phyloP scores from a whole-genome alignment of 2,329 filamentous ascomycete genomes.

The Trichoderma sp. region DNA sequence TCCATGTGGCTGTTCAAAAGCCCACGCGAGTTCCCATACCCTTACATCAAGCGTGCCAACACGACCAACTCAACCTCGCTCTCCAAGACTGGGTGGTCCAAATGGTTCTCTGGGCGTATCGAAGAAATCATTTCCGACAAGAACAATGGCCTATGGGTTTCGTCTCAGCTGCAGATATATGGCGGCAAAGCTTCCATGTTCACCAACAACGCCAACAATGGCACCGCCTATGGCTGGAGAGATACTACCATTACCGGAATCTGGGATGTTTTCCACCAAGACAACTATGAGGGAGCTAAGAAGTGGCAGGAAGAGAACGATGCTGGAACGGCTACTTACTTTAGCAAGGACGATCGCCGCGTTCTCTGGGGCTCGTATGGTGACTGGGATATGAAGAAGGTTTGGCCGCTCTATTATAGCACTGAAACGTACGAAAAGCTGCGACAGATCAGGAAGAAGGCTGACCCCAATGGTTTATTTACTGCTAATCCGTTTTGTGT shows the following conservation, averaged over 20 bases:
- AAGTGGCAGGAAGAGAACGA: slow-evolving; percentile 16
- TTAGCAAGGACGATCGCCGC: slow-evolving; percentile 9
- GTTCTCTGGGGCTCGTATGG: slow-evolving; percentile 11
- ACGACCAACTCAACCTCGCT: slow-evolving; percentile 4
- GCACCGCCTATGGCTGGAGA: slow-evolving; percentile 12
- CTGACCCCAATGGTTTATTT: neutral
- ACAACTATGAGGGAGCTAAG: slow-evolving; percentile 1
- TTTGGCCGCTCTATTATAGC: neutral
- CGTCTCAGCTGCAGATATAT: slow-evolving; percentile 9
- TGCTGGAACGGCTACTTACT: neutral
- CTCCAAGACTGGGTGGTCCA: slow-evolving; percentile 12
- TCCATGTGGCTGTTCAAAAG: slow-evolving; percentile 22
- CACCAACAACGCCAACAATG: slow-evolving; percentile 1
- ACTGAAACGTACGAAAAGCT: neutral
- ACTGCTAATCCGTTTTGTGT: neutral
- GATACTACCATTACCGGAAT: slow-evolving; percentile 3
- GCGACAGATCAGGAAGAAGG: neutral
- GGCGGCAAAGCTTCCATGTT: slow-evolving; percentile 11
- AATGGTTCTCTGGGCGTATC: slow-evolving; percentile 16
- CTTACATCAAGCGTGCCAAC: slow-evolving; percentile 8
- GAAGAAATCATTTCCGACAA: neutral
- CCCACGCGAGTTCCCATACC: slow-evolving; percentile 8
- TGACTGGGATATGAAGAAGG: slow-evolving; percentile 9
- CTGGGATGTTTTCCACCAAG: slow-evolving; percentile 4
- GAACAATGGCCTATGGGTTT: slow-evolving; percentile 7